Base-by-base conservation (phyloP, 2,329 filamentous ascomycete genomes). In the Curvularia sp. region DNA sequence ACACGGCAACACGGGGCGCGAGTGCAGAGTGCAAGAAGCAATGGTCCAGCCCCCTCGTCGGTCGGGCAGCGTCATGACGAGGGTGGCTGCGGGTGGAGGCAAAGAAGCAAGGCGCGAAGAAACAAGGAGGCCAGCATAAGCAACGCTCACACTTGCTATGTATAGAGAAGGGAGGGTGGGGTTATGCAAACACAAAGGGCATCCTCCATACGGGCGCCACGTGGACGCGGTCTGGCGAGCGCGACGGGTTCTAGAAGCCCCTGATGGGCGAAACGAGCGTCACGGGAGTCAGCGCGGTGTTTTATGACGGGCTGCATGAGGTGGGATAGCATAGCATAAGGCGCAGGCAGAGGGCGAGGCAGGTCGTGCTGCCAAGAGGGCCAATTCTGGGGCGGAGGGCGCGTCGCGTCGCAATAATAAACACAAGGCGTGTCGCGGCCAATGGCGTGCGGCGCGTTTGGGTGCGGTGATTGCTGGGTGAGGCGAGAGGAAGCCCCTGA, bases 71-170 rank as follows among this genome's bases (percentile, higher is more conserved):
- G 5, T 47, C 15, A 47, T 47, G 44, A 47, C 44, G 44, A 33
- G 26, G 18, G 44, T 47, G 44, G 44, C 44, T n/a, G 43, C 43
- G 30, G 9, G 44, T 31, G 15, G 44, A 47, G 15, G 15, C 15
- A 33, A 30, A 20, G 44, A 47, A 31, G 44, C 26, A 30, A 20
- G 24, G 28, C 9, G 18, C 18, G 18, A 18, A 18, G 18, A 18
- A 18, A 18, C 18, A 18, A 18, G 18, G 18, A 18, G 18, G 18
- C 1, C 18, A 18, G 18, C 44, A 47, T 30, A 30, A 30, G 44
- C 26, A 31, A 47, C 28, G 44, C 44, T 47, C 44, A 30, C 44
- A 47, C 44, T 31, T 31, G 44, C 26, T 47, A 30, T 47, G 44
- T 47, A 47, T 30, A 30, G 28, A 31, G 43, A 30, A 15, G 26